Evolutionary conservation across 2,329 filamentous ascomycete species (phyloP).

Genomic region (Tolypocladium guangdongense): DNA sequence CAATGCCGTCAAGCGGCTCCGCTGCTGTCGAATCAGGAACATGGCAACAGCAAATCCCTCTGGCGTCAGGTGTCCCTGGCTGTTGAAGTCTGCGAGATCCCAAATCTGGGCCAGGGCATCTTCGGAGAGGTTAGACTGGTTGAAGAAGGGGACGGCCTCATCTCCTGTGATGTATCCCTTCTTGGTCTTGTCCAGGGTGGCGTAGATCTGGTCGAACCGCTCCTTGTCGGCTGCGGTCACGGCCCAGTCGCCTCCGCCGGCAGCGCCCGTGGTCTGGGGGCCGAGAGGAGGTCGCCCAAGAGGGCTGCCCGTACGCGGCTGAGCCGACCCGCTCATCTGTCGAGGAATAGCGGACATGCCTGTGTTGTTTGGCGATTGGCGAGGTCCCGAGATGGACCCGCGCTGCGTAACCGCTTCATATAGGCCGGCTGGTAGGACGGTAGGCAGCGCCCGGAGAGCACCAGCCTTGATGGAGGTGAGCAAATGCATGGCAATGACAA

Average conservation of each 20-base stretch:
- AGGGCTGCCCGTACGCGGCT: slow-evolving; percentile 52
- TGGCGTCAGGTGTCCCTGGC: slow-evolving; percentile 69
- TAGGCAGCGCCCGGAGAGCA: slow-evolving; percentile 67
- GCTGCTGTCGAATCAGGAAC: slow-evolving; percentile 88
- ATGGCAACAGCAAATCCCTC: slow-evolving; percentile 97
- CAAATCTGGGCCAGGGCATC: slow-evolving; percentile 89
- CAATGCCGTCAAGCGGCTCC: slow-evolving; percentile 51
- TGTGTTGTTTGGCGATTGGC: slow-evolving; percentile 40
- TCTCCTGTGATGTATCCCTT: slow-evolving; percentile 85
- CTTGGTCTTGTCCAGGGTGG: slow-evolving; percentile 67
- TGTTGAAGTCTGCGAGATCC: slow-evolving; percentile 92
- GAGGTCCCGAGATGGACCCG: slow-evolving; percentile 26
- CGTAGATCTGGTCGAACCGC: slow-evolving; percentile 80
- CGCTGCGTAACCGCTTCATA: slow-evolving; percentile 83
- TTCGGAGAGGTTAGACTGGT: slow-evolving; percentile 80
- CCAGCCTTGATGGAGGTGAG: slow-evolving; percentile 85
- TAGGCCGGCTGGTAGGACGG: slow-evolving; percentile 68
- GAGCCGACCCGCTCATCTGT: slow-evolving; percentile 64
- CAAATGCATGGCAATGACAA: slow-evolving; percentile 97
- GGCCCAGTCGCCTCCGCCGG: slow-evolving; percentile 54
- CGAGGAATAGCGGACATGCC: slow-evolving; percentile 62
- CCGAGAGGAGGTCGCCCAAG: slow-evolving; percentile 39
- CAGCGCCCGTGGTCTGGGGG: slow-evolving; percentile 27
- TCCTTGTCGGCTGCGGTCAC: slow-evolving; percentile 75
- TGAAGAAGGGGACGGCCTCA: slow-evolving; percentile 89